phyloP scores from a whole-genome alignment of 2,329 filamentous ascomycete genomes.

The Tolypocladium ovalisporum region DNA sequence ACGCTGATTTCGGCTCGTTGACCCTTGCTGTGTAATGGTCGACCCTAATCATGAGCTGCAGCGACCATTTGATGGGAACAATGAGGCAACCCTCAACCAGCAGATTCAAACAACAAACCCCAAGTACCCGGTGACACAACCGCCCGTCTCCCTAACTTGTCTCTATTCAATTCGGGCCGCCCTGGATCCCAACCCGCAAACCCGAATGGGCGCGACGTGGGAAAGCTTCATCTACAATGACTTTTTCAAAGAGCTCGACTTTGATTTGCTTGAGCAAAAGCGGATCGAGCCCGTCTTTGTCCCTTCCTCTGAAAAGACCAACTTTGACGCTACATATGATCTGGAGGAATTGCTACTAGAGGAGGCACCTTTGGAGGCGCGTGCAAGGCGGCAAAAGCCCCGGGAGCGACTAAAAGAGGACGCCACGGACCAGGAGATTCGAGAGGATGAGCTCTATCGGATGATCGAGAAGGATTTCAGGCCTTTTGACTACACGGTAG shows the following conservation, averaged over 20 bases:
- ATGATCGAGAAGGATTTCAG: slow-evolving; percentile 92
- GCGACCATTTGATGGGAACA: slow-evolving; percentile 88
- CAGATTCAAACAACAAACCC: slow-evolving; percentile 74
- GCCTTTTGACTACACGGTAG: slow-evolving; percentile 87
- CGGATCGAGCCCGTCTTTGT: slow-evolving; percentile 84
- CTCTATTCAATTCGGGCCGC: slow-evolving; percentile 79
- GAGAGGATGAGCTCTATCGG: slow-evolving; percentile 85
- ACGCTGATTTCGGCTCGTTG: too few relatives aligned
- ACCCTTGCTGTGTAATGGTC: not conserved
- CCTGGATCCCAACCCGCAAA: slow-evolving; percentile 67
- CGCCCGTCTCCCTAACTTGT: slow-evolving; percentile 79
- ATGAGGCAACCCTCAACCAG: slow-evolving; percentile 67
- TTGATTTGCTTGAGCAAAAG: slow-evolving; percentile 73
- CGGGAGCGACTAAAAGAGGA: slow-evolving; percentile 86
- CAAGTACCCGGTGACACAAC: slow-evolving; percentile 84
- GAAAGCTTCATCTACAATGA: slow-evolving; percentile 78
- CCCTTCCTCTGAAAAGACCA: slow-evolving; percentile 94
- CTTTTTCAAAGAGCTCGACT: slow-evolving; percentile 82
- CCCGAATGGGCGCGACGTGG: slow-evolving; percentile 78
- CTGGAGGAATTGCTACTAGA: slow-evolving; percentile 87
- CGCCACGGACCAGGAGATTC: slow-evolving; percentile 87
- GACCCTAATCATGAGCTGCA: slow-evolving; percentile 26
- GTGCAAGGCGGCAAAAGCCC: slow-evolving; percentile 87
- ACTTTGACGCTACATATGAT: slow-evolving; percentile 97
- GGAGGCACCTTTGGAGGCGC: slow-evolving; percentile 86